These are phyloP conservation scores for Cytospora schulzeri DNA, from an alignment of 2,329 filamentous ascomycete genomes.

Conservation along the genomic window DNA sequence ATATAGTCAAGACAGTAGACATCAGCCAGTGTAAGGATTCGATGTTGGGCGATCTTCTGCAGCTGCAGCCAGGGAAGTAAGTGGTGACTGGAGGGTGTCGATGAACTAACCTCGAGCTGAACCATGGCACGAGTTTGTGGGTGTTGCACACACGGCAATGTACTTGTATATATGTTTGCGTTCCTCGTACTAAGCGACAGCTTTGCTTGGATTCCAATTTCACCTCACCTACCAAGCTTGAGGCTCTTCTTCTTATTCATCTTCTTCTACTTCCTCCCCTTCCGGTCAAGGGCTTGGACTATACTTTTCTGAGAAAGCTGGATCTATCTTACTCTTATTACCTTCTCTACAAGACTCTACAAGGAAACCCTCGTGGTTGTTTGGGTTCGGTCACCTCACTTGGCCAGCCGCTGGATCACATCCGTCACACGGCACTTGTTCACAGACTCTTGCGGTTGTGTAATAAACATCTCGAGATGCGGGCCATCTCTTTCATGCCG, in stretches of 20 bases:
- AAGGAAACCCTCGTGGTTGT: neutral
- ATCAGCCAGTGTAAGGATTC: neutral
- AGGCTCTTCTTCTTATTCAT: conserved; percentile 12
- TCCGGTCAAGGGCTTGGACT: neutral
- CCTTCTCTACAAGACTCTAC: neutral
- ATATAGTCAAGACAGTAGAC: neutral
- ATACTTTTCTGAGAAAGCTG: neutral
- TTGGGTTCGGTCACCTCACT: neutral
- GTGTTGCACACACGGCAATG: neutral
- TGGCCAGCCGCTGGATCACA: neutral
- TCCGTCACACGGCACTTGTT: conserved; percentile 1
- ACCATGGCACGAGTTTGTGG: neutral
- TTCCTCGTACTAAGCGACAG: neutral
- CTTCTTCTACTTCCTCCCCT: too few species aligned
- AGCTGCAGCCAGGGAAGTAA: neutral
- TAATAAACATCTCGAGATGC: conserved; percentile 22
- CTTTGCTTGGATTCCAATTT: neutral
- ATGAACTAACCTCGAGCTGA: neutral
- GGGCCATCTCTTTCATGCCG: conserved; percentile 22
- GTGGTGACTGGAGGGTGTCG: neutral
- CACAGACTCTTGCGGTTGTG: neutral
- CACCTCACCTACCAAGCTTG: conserved; percentile 14
- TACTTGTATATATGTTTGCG: conserved; percentile 13
- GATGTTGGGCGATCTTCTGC: neutral
- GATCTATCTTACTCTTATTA: neutral